Evolutionary conservation across 257 asterid genomes (phyloP), one percentile per base, ranked within the genome.

Genomic region (Scutellaria barbata): DNA sequence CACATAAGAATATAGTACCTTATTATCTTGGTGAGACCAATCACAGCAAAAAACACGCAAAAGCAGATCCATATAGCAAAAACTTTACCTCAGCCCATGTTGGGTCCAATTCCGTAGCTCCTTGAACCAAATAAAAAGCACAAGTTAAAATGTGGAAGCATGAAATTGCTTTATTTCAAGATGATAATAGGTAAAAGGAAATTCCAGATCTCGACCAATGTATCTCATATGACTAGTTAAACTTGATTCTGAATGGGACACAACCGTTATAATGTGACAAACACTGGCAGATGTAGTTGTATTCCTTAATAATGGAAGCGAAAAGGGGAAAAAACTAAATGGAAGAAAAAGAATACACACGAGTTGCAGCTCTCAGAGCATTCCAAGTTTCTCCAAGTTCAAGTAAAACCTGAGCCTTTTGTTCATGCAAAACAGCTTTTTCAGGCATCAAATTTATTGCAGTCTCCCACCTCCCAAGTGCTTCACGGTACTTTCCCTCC

Each of bases 381-480:
- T 71, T 84, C 98, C 98, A 92, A 17, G 95, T 63, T 75, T 92
- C 97, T 77, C 92, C 98, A 59, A 92, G 85, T 78, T 92, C 98
- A 54, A 92, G 96, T 66, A 90, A 81, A 76, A 92, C 82, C 75
- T 92, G 97, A 83, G 98, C 90, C 67, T 92, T 92, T 66, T 87
- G 96, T 84, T 92, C 98, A 61, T 92, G 97, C 75, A 92, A 76
- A 79, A 82, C 68, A 56, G 97, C 95, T 67, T 81, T 80, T 16
- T 85, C 87, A 11, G 98, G 97, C 81, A 75, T 75, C 81, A 92
- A 80, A 35, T 79, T 83, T 68, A 90, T 79, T 13, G 96, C 96
- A 69, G 89, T 76, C 81, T 90, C 96, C 97, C 98, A 92, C 80
- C 90, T 92, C 43, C 92, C 95, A 61, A 92, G 97, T 43, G 97